Evolutionary conservation across 2,329 filamentous ascomycete genomes (phyloP).

Genomic region (Alternaria infectoria): DNA sequence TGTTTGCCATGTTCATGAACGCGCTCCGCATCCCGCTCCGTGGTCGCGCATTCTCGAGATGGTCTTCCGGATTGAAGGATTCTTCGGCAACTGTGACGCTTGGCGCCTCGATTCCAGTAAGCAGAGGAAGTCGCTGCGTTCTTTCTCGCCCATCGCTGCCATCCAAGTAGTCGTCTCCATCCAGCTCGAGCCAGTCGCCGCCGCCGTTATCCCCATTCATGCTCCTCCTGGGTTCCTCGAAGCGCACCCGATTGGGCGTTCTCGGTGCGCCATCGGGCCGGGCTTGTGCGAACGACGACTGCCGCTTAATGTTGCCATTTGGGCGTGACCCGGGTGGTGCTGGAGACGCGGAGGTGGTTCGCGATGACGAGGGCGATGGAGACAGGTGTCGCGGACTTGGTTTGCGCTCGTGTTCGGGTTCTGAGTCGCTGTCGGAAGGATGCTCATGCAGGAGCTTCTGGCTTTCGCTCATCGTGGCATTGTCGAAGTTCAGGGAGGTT

Average conservation of each 20-base stretch:
- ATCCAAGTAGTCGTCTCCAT: slow-evolving; percentile 67
- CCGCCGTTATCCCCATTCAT: slow-evolving; percentile 41
- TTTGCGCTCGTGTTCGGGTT: slow-evolving; percentile 25
- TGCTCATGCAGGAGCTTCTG: slow-evolving; percentile 48
- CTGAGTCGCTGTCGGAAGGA: slow-evolving; percentile 37
- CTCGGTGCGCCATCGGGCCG: slow-evolving; percentile 61
- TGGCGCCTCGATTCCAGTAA: slow-evolving; percentile 84
- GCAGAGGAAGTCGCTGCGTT: slow-evolving; percentile 68
- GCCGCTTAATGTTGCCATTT: slow-evolving; percentile 40
- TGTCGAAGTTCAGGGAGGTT: slow-evolving; percentile 21
- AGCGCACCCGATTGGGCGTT: slow-evolving; percentile 76
- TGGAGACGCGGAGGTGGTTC: slow-evolving; percentile 39
- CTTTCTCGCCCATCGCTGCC: slow-evolving; percentile 45
- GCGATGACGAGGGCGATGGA: slow-evolving; percentile 36
- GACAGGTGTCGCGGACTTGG: slow-evolving; percentile 30
- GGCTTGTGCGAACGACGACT: slow-evolving; percentile 56
- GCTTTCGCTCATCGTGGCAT: slow-evolving; percentile 50
- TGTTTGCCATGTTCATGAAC: slow-evolving; percentile 99
- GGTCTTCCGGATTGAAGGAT: slow-evolving; percentile 62
- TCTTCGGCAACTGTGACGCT: slow-evolving; percentile 73
- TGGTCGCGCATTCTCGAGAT: slow-evolving; percentile 69
- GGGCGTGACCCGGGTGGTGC: slow-evolving; percentile 32
- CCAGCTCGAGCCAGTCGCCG: slow-evolving; percentile 57
- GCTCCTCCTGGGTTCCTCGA: slow-evolving; percentile 58
- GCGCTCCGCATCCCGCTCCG: slow-evolving; percentile 86